phyloP scores from a whole-genome alignment of 805 yeast species.

The Ogataea thermomethanolica region DNA sequence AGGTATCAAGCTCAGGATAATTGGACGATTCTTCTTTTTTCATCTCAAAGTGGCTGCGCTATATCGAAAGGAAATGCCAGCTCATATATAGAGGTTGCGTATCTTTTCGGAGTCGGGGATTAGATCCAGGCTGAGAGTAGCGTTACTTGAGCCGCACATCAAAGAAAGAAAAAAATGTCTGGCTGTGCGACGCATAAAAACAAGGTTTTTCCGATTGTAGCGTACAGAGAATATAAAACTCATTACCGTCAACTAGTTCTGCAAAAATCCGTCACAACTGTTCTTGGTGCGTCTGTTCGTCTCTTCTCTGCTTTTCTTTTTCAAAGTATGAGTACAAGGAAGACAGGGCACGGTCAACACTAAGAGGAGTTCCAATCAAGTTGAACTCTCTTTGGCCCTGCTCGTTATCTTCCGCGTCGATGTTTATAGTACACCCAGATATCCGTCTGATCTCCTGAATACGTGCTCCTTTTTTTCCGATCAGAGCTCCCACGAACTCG shows the following conservation, averaged over 20 bases:
- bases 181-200: conserved; percentile 3
- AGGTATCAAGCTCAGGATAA: neutral
- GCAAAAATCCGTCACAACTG: neutral
- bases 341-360: conserved; percentile 56
- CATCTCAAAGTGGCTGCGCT: neutral
- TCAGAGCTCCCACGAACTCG: conserved; percentile 83
- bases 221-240: conserved; percentile 16
- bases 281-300: conserved; percentile 13
- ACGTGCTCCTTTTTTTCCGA: conserved; percentile 82
- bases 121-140: neutral
- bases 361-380: conserved; percentile 55
- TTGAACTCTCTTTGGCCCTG: conserved; percentile 67
- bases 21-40: neutral
- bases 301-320: conserved; percentile 44
- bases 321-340: conserved; percentile 55
- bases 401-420: conserved; percentile 65
- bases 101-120: conserved; percentile 6
- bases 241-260: conserved; percentile 3
- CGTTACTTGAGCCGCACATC: conserved; percentile 5
- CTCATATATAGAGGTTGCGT: conserved; percentile 1
- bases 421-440: conserved; percentile 75
- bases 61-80: neutral
- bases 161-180: neutral
- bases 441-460: conserved; percentile 80
- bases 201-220: conserved; percentile 8